A percentile compares a stretch with the other conserved stretches of the same genome.
Evolutionary conservation across 2,329 filamentous ascomycete genomes (phyloP).

Genomic region (Magnaporthiopsis rhizophila): DNA sequence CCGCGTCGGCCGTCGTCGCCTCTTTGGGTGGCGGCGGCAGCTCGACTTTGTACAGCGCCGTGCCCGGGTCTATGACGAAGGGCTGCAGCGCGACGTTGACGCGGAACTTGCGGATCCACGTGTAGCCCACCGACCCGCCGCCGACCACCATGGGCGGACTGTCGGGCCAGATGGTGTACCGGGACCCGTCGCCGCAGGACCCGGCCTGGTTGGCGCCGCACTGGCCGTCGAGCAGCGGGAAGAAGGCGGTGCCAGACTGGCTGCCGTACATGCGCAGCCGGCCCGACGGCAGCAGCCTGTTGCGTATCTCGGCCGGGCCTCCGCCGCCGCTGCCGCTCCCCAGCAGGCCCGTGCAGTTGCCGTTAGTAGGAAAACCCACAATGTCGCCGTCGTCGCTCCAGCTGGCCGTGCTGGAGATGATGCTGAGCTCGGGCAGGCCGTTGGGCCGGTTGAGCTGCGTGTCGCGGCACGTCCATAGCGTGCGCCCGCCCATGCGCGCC

Average conservation of each 20-base stretch:
- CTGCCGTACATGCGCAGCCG: conserved; percentile 4
- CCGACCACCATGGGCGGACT: conserved; percentile 2
- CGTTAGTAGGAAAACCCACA: too few relatives aligned
- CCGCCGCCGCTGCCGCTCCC: too few relatives aligned
- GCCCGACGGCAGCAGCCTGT: neutral
- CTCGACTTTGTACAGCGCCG: conserved; percentile 5
- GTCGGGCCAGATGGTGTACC: conserved; percentile 5
- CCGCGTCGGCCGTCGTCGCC: neutral
- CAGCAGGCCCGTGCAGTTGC: too few relatives aligned
- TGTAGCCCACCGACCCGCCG: neutral
- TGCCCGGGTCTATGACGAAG: neutral
- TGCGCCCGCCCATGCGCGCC: neutral
- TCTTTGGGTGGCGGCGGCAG: too few relatives aligned
- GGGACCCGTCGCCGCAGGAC: conserved; percentile 4
- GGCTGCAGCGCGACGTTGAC: neutral
- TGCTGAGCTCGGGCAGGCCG: conserved; percentile 3
- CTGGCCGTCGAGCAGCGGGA: conserved; percentile 1
- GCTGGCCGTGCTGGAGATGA: conserved; percentile 5
- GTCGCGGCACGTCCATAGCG: conserved; percentile 6
- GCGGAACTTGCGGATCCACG: conserved; percentile 2
- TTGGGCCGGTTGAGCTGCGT: neutral
- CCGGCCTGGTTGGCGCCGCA: conserved; percentile 3
- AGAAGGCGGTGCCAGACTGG: conserved; percentile 4
- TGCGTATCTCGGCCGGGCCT: too few relatives aligned
- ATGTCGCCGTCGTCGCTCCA: conserved; percentile 2